phyloP scores from a whole-genome alignment of 1,139 yeast species.

The Zhuliangozyma blackwelliae region DNA sequence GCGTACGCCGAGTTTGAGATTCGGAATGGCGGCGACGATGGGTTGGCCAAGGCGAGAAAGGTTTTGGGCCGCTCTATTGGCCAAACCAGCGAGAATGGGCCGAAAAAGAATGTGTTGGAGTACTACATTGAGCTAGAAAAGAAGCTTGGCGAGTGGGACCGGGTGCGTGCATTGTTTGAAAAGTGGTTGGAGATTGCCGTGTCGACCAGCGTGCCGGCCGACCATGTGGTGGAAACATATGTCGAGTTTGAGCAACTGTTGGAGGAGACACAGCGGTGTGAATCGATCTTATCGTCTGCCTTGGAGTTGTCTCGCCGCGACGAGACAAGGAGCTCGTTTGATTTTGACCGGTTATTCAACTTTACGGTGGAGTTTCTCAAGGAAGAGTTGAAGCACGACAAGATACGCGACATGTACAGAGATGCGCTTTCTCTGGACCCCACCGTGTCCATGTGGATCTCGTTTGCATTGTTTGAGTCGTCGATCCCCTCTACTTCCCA shows the following conservation, averaged over 20 bases:
- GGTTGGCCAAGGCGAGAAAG: constrained; percentile 55
- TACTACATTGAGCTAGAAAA: constrained; percentile 60
- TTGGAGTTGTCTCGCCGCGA: constrained; percentile 15
- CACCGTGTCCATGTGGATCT: constrained; percentile 53
- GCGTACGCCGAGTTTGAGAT: constrained; percentile 70
- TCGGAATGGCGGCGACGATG: constrained; percentile 40
- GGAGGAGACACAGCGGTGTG: constrained; percentile 67
- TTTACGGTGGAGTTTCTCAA: constrained; percentile 56
- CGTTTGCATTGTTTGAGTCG: constrained; percentile 68
- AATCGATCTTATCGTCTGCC: constrained; percentile 59
- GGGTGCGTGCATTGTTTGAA: constrained; percentile 71
- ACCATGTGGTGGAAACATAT: constrained; percentile 39
- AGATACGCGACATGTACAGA: constrained; percentile 53
- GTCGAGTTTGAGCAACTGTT: constrained; percentile 64
- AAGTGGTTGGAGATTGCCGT: constrained; percentile 52
- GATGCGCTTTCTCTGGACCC: constrained; percentile 32
- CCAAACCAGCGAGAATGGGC: constrained; percentile 30
- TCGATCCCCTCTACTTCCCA: constrained; percentile 59
- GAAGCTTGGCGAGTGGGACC: constrained; percentile 65
- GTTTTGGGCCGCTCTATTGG: constrained; percentile 75
- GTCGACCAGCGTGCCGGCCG: constrained; percentile 36
- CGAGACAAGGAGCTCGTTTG: constrained; percentile 11
- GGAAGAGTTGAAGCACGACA: constrained; percentile 53
- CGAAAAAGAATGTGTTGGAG: constrained; percentile 56
- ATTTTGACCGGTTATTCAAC: constrained; percentile 33